These are phyloP conservation scores for Calendula officinalis DNA, from an alignment of 129 eudicot species.

Conservation along the genomic window DNA sequence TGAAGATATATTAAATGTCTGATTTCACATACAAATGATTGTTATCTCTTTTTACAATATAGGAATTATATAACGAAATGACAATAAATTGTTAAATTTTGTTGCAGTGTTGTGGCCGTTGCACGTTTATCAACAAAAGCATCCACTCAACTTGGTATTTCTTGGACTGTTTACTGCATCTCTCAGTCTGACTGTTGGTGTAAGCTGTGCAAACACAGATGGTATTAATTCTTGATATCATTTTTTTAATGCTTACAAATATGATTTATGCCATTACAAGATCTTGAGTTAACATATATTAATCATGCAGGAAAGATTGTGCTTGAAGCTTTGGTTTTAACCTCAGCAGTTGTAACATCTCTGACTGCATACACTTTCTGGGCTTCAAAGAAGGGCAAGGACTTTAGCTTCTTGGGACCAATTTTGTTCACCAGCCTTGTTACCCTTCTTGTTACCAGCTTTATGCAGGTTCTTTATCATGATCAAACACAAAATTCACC, in stretches of 20 bases:
- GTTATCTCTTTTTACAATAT: background rate
- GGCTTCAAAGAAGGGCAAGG: slow-evolving; percentile 99
- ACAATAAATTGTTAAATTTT: background rate
- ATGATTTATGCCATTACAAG: background rate
- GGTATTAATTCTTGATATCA: slow-evolving; percentile 42
- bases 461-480: slow-evolving; percentile 62
- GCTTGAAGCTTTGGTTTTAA: slow-evolving; percentile 86
- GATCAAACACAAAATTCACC: background rate
- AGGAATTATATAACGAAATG: too few species aligned
- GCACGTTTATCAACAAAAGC: slow-evolving; percentile 89
- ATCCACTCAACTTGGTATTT: slow-evolving; percentile 84
- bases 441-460: slow-evolving; percentile 60
- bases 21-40: background rate
- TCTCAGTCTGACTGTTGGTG: slow-evolving; percentile 89
- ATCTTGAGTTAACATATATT: slow-evolving; percentile 12
- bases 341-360: slow-evolving; percentile 81
- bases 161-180: slow-evolving; percentile 87
- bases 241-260: background rate
- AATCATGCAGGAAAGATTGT: slow-evolving; percentile 79
- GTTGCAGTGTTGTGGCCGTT: slow-evolving; percentile 92
- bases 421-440: slow-evolving; percentile 91
- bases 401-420: slow-evolving; percentile 94
- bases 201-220: slow-evolving; percentile 94
- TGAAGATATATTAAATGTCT: background rate
- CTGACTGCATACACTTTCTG: slow-evolving; percentile 97